Evolutionary conservation across 2,329 filamentous ascomycete genomes (phyloP).

Genomic region (Trichoderma lentiforme): DNA sequence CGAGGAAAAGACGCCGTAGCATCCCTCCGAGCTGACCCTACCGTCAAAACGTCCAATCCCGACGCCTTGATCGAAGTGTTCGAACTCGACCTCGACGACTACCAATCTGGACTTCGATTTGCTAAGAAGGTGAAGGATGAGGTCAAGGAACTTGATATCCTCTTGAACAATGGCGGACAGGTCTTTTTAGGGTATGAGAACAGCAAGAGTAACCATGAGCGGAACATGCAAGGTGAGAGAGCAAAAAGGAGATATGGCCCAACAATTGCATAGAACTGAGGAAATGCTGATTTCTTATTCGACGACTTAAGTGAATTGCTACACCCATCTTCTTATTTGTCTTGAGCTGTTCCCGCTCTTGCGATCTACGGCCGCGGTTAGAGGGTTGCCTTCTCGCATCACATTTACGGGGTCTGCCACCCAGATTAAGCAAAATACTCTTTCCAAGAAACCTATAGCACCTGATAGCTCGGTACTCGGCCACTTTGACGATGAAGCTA

Average conservation of each 20-base stretch:
- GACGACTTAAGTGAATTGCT: not conserved
- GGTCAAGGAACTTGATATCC: slow-evolving; percentile 1
- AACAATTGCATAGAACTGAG: not conserved
- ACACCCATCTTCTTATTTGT: not conserved
- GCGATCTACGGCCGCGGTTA: not conserved
- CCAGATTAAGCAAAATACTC: slow-evolving; percentile 3
- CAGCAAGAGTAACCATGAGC: not conserved
- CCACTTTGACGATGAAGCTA: slow-evolving; percentile 5
- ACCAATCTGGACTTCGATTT: not conserved
- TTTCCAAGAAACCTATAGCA: not conserved
- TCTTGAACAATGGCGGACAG: slow-evolving; percentile 6
- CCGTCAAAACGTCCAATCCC: not conserved
- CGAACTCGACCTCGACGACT: slow-evolving; percentile 9
- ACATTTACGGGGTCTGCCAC: slow-evolving; percentile 5
- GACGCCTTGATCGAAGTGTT: not conserved
- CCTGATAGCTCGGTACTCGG: not conserved
- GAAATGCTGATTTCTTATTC: not conserved
- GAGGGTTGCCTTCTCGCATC: not conserved
- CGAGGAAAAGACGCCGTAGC: not conserved
- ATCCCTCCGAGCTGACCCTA: not conserved
- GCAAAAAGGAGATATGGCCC: not conserved
- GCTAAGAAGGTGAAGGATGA: not conserved
- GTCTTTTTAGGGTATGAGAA: not conserved
- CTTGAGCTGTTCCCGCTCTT: slow-evolving; percentile 7
- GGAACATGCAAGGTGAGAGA: slow-evolving; percentile 6